phyloP scores from a whole-genome alignment of 441 rosid genomes.

The Populus hybrid region DNA sequence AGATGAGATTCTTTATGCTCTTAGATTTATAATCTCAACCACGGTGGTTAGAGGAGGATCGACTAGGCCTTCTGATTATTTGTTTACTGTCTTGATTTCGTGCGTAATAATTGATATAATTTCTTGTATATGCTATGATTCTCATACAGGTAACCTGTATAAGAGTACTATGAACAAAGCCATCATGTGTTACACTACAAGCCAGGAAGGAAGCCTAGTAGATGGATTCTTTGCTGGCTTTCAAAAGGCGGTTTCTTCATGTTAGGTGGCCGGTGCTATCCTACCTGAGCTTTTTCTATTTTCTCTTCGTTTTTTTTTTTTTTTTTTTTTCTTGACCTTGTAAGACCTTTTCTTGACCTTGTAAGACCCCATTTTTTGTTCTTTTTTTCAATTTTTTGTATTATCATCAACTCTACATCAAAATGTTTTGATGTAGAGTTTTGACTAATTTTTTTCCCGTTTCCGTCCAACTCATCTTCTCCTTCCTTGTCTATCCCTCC shows the following conservation, averaged over 20 bases:
- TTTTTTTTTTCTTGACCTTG: slow-evolving; percentile 89
- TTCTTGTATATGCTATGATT: neutral
- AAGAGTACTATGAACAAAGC: slow-evolving; percentile 5
- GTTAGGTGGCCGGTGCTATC: slow-evolving; percentile 60
- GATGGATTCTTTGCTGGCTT: slow-evolving; percentile 15
- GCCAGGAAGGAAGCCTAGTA: neutral
- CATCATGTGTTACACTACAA: neutral
- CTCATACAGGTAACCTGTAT: slow-evolving; percentile 13
- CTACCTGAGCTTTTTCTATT: slow-evolving; percentile 67
- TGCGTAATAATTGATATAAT: neutral
- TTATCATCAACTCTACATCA: slow-evolving; percentile 1
- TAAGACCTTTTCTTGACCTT: slow-evolving; percentile 99
- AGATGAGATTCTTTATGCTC: neutral
- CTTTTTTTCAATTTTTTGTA: neutral
- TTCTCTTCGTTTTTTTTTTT: neutral
- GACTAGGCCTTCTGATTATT: neutral
- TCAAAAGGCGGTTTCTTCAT: slow-evolving; percentile 15
- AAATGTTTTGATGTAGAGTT: slow-evolving; percentile 21
- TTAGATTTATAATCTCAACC: neutral
- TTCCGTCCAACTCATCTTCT: slow-evolving; percentile 57
- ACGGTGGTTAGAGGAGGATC: neutral
- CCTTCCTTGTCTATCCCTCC: slow-evolving; percentile 92
- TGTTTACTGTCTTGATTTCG: neutral
- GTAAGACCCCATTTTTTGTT: slow-evolving; percentile 55
- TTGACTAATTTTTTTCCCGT: slow-evolving; percentile 5